Percentiles rank a stretch among this genome's conserved stretches.
These are phyloP conservation scores for Halteria grandinella DNA, from an alignment of 73 alveolate genomes.

Conservation along the genomic window DNA sequence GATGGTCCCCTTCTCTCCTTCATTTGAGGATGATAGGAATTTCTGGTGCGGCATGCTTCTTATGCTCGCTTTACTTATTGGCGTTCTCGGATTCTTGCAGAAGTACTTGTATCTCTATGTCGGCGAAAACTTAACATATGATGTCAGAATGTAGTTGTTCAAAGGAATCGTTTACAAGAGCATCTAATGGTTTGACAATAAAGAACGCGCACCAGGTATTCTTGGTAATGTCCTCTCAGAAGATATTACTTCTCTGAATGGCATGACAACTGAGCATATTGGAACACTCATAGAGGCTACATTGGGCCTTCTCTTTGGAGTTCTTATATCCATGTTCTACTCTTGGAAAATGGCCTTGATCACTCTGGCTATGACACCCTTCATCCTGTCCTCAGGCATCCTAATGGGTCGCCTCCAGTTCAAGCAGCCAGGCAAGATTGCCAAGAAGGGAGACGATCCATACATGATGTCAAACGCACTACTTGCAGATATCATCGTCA, in stretches of 20 bases:
- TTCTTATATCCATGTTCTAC: not conserved
- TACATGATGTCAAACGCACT: conserved; percentile 19
- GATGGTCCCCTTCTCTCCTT: not conserved
- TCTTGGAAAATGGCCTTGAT: conserved; percentile 41
- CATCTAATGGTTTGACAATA: conserved; percentile 28
- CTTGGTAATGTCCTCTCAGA: not conserved
- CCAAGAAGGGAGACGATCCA: conserved; percentile 3
- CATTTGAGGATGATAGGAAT: not conserved
- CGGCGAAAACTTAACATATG: conserved; percentile 13
- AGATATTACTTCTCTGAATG: conserved; percentile 5
- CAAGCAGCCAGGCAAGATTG: not conserved
- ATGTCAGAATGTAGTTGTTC: conserved; percentile 2
- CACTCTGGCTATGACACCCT: conserved; percentile 11
- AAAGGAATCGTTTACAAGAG: not conserved
- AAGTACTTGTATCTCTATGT: not conserved
- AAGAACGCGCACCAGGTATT: conserved; percentile 46
- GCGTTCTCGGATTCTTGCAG: not conserved
- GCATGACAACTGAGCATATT: conserved; percentile 13
- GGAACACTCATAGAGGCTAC: not conserved
- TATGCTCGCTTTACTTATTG: not conserved
- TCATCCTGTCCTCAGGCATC: not conserved
- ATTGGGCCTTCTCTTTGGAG: not conserved
- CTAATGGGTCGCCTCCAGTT: not conserved
- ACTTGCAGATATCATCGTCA: conserved; percentile 22
- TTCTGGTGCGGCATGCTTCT: conserved; percentile 35